These are phyloP conservation scores for Acanthamoeba castellanii DNA, from an alignment of 208 protist species.

Conservation along the genomic window DNA sequence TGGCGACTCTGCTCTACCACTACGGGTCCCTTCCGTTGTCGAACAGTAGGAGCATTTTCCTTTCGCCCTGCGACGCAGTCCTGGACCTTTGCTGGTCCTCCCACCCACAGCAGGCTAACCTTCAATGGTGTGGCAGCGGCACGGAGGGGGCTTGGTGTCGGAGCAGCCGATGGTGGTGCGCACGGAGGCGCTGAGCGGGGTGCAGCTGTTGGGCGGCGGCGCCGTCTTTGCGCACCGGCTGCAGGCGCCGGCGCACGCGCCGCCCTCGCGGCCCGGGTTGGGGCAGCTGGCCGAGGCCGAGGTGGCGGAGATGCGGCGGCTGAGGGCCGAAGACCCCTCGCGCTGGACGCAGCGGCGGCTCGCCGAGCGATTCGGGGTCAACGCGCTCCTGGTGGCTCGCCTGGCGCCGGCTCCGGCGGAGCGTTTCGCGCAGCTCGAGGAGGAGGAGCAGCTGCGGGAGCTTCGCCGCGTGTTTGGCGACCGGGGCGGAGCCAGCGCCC, in stretches of 20 bases:
- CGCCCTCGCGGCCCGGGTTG: background rate
- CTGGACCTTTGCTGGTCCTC: background rate
- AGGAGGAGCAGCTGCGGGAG: conserved; percentile 21
- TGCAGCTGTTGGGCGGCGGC: background rate
- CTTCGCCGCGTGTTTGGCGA: background rate
- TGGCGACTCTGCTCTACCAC: no score
- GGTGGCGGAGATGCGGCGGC: conserved; percentile 3
- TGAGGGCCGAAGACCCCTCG: conserved; percentile 30
- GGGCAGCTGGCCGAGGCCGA: background rate
- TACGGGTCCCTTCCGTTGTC: no score
- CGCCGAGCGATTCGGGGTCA: background rate
- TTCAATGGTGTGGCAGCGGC: background rate
- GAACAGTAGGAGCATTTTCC: no score
- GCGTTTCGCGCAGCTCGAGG: conserved; percentile 37
- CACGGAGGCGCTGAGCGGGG: background rate
- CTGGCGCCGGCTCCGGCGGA: conserved; percentile 6
- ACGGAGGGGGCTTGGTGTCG: background rate
- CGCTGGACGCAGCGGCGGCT: conserved; percentile 55
- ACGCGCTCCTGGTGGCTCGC: conserved; percentile 8
- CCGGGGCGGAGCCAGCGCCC: background rate
- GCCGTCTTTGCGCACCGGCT: background rate
- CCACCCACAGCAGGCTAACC: background rate
- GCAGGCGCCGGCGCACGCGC: background rate
- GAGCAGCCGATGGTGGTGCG: conserved; percentile 16
- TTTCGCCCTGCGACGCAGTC: no score